Evolutionary conservation across 1,284 basidiomycete genomes (phyloP).

Genomic region (Trametes hirsuta): DNA sequence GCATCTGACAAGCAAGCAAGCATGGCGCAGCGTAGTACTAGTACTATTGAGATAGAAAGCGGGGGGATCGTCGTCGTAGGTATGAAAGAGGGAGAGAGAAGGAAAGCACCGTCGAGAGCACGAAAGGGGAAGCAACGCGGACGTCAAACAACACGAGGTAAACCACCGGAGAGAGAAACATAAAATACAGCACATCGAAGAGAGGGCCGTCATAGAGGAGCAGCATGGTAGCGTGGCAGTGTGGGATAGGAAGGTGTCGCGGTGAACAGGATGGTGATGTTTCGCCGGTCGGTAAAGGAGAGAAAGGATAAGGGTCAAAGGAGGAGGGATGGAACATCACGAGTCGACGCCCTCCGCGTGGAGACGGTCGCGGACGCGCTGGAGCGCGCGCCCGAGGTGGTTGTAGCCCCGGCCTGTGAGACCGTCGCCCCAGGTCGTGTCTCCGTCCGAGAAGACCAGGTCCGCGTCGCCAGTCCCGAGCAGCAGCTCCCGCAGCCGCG

Average conservation of each 20-base stretch:
- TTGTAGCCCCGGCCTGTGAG: slow-evolving; percentile 52
- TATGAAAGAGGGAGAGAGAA: too few relatives aligned
- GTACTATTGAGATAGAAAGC: slow-evolving; percentile 6
- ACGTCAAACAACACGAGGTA: not conserved
- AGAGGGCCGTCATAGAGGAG: not conserved
- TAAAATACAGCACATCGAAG: not conserved
- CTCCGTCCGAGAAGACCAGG: slow-evolving; percentile 52
- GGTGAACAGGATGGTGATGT: not conserved
- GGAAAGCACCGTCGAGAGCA: slow-evolving; percentile 3
- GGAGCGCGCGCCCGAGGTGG: slow-evolving; percentile 58
- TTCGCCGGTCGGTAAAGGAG: slow-evolving; percentile 13
- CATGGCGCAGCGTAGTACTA: not conserved
- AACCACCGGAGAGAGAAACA: not conserved
- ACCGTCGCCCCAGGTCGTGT: slow-evolving; percentile 60
- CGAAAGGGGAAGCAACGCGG: not conserved
- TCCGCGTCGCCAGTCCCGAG: slow-evolving; percentile 50
- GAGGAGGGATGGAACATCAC: not conserved
- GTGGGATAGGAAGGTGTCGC: not conserved
- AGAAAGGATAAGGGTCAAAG: not conserved
- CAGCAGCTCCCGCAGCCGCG: slow-evolving; percentile 47
- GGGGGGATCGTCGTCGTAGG: not conserved
- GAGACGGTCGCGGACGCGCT: slow-evolving; percentile 53
- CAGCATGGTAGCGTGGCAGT: not conserved
- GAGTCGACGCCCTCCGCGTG: slow-evolving; percentile 35
- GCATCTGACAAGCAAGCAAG: not conserved